Base-by-base conservation (phyloP, 345 rosid species). In the Psidium friedrichsthalianum region DNA sequence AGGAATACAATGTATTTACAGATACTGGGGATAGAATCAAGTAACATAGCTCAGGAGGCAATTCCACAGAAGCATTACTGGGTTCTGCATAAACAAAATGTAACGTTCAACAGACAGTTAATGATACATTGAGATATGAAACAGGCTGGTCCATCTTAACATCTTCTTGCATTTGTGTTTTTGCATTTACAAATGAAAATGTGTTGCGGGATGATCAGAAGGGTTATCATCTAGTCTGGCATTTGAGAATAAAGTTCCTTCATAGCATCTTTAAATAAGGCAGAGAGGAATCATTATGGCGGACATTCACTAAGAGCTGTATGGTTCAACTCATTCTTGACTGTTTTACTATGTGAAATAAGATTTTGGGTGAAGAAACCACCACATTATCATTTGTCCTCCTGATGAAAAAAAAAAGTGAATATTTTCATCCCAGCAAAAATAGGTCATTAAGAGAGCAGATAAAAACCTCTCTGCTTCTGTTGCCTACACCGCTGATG, bases 21-120 rank as follows among this genome's bases (percentile, higher is more conserved):
- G 99, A 92, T 86, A 97, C 86, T 5, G 98, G 95, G 55, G 98
- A 88, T 87, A 94, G 85, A 32, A 96, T 49, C 55, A 96, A 78
- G 12, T 54, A 44, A 90, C 98, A 97, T 3, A 97, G 92, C 86
- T 97, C 99, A 82, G 99, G 96, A 82, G 99, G 99, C 93, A 97
- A 89, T 88, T 96, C 93, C 61, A 96, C 95, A 56, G 40, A 87
- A 83, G 88, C 87, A 14, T 84, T 89, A 69, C 86, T 89, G 9
- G 92, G 82, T 55, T 86, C 99, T 96, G 92, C 89, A 64, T 40
- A 81, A 61, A 29, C 27, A 64, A 55, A 56, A 64, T 10, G 53
- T 20, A 40, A 42, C 49, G 44, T 16, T 29, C 32, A 69, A 81
- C 55, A 82, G 42, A 82, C 1, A 69, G 44, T 69, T 69, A 69